phyloP scores from a whole-genome alignment of 495 filamentous ascomycete species.

The Apodospora peruviana region DNA sequence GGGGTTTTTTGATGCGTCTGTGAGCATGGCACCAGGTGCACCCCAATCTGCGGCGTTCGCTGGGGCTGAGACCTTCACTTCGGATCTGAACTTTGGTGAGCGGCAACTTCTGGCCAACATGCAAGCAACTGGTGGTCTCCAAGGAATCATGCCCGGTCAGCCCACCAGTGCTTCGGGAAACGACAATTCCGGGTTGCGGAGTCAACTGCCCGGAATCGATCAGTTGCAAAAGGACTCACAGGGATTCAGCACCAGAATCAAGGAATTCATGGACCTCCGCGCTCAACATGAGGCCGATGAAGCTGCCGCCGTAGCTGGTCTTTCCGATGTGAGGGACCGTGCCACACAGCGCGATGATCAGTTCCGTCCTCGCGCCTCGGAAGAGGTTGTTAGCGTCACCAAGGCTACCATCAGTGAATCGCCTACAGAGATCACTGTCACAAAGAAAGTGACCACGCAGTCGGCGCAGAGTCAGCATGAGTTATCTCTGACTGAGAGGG shows the following conservation, averaged over 20 bases:
- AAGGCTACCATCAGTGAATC: neutral
- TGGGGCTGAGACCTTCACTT: slow-evolving; percentile 41
- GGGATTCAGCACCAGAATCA: slow-evolving; percentile 47
- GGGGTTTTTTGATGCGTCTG: slow-evolving; percentile 66
- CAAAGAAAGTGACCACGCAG: neutral
- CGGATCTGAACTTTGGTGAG: slow-evolving; percentile 38
- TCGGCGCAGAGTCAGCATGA: slow-evolving; percentile 7
- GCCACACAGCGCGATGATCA: slow-evolving; percentile 7
- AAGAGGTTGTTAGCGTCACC: neutral
- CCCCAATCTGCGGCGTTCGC: slow-evolving; percentile 14
- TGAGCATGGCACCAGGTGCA: slow-evolving; percentile 16
- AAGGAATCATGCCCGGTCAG: slow-evolving; percentile 28
- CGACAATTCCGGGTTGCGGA: slow-evolving; percentile 26
- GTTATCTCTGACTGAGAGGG: slow-evolving; percentile 79
- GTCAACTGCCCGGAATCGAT: slow-evolving; percentile 33
- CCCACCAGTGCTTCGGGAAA: slow-evolving; percentile 21
- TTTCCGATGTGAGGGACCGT: slow-evolving; percentile 11
- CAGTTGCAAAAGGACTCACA: slow-evolving; percentile 45
- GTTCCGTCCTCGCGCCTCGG: neutral
- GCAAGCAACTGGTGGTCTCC: slow-evolving; percentile 27
- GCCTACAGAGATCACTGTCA: neutral
- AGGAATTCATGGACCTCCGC: slow-evolving; percentile 51
- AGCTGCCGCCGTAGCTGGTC: slow-evolving; percentile 9
- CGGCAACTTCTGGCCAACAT: slow-evolving; percentile 36
- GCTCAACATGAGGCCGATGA: slow-evolving; percentile 52